Evolutionary conservation across 352 stramenopile species (phyloP), one percentile per base, ranked within the genome.

Genomic region (Blastocystis sp.): DNA sequence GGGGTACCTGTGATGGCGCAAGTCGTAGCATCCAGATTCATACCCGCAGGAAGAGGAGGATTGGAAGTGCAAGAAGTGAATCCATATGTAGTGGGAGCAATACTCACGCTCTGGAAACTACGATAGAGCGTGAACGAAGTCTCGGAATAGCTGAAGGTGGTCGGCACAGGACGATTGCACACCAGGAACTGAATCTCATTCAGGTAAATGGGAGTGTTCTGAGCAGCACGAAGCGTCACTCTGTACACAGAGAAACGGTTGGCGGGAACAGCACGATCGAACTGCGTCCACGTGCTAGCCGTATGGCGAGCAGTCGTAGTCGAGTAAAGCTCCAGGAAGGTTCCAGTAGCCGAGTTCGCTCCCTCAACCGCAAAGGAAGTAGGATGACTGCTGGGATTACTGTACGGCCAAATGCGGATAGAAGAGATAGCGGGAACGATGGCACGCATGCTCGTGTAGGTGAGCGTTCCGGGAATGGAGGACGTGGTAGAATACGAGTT

Each of bases 121-220:
- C 51, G n/a, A 21, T 54, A 54, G n/a, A n/a, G n/a, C n/a, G n/a
- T n/a, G 46, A 54, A 54, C 3, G 11, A 11, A 59, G n/a, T 32
- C 32, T 59, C 51, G 4, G 16, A 36, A 40, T 63, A 81, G 32
- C 40, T 21, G 24, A 81, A 34, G 16, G 14, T 27, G 21, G 69
- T 46, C n/a, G 69, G 69, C 27, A 57, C 6, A 4, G 9, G 0
- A 46, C 56, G 27, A 42, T 27, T 24, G 38, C 67, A 78, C 27
- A 78, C 67, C 32, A 78, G 40, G 34, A 78, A 78, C 42, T 78
- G 67, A n/a, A 69, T 44, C 57, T 69, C 57, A 18, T 21, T 1
- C 14, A 69, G 9, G 36, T 69, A 40, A 9, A 69, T 44, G n/a
- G 24, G 34, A 14, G 57, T 69, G 57, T n/a, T n/a, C n/a, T n/a